Evolutionary conservation across 352 stramenopile species (phyloP), one percentile per base, ranked within the genome.

Genomic region (Globisporangium solare): DNA sequence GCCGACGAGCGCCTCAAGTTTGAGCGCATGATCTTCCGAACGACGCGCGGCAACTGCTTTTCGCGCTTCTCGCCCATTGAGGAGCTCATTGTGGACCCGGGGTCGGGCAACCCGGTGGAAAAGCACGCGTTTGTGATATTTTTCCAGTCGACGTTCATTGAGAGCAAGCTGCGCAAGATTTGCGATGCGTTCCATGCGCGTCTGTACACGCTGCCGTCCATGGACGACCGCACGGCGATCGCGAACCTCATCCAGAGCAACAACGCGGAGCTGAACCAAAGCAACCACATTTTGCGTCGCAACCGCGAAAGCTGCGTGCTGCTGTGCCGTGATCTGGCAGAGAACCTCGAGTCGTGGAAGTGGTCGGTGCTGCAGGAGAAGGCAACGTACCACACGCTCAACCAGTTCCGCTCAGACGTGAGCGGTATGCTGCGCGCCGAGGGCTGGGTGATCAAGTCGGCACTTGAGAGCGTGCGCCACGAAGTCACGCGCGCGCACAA

Each of bases 31-130:
- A 87, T 99, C 54, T 99, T 99, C 78, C 95, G 97, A 40, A 96
- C 92, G 27, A 99, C 97, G 18, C 86, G 97, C n/a, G 96, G 97
- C 57, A 99, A 99, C 77, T 99, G 96, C 76, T 98, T 98, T 60
- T 88, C 97, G 37, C 89, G 96, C 21, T 99, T 99, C 76, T 96
- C 92, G 17, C 83, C 92, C 14, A 98, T 99, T 64, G 88, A 98
- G 32, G 85, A 95, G 68, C 75, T 84, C 37, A 68, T 97, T 35
- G 75, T 77, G 22, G 94, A 99, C 68, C 92, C 95, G 1, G 71
- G 84, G 21, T 97, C 88, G 15, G 92, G 95, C 43, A 65, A 82
- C 17, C 68, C 92, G 0, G 74, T 98, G n/a, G 79, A 84, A 31
- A 94, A 92, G 64, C 79, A 94, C 61, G 82, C 82, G 32, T 94